Evolutionary conservation across 2,329 filamentous ascomycete genomes (phyloP).

Genomic region (Pseudopyricularia javanii): DNA sequence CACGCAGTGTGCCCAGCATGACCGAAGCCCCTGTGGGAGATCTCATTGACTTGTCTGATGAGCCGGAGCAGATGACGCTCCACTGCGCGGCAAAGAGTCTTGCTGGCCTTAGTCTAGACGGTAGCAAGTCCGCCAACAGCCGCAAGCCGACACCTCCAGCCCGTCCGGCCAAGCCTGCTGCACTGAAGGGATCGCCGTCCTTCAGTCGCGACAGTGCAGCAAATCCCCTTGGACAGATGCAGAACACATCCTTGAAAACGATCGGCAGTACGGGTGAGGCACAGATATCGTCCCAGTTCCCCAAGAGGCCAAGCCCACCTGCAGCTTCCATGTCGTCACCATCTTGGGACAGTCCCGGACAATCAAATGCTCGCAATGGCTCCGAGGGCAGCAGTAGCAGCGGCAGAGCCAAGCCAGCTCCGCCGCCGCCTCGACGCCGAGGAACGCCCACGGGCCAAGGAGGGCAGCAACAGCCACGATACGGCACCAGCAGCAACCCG

Average conservation of each 20-base stretch:
- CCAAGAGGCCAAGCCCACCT: not conserved
- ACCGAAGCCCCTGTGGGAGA: conserved; percentile 31
- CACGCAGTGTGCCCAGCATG: conserved; percentile 11
- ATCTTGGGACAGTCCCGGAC: not conserved
- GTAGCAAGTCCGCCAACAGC: conserved; percentile 4
- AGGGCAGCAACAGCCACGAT: not conserved
- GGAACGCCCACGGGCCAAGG: conserved; percentile 7
- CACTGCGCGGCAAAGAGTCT: conserved; percentile 34
- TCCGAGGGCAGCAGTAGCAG: conserved; percentile 2
- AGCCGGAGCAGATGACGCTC: conserved; percentile 24
- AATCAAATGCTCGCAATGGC: not conserved
- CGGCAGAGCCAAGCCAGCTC: conserved; percentile 6
- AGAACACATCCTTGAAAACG: conserved; percentile 24
- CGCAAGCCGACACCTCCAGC: conserved; percentile 32
- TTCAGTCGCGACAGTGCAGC: conserved; percentile 10
- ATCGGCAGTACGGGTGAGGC: conserved; percentile 8
- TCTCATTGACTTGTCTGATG: conserved; percentile 48
- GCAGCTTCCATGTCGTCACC: conserved; percentile 4
- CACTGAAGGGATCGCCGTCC: conserved; percentile 34
- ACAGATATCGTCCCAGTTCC: conserved; percentile 4
- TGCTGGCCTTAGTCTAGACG: not conserved
- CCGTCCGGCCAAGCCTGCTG: conserved; percentile 43
- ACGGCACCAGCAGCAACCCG: not conserved
- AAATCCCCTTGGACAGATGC: conserved; percentile 27
- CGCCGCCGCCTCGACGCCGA: conserved; percentile 18